Percentiles rank a stretch among this genome's conserved stretches.
phyloP scores from a whole-genome alignment of 1,284 basidiomycete genomes.

The Puccinia triticina region DNA sequence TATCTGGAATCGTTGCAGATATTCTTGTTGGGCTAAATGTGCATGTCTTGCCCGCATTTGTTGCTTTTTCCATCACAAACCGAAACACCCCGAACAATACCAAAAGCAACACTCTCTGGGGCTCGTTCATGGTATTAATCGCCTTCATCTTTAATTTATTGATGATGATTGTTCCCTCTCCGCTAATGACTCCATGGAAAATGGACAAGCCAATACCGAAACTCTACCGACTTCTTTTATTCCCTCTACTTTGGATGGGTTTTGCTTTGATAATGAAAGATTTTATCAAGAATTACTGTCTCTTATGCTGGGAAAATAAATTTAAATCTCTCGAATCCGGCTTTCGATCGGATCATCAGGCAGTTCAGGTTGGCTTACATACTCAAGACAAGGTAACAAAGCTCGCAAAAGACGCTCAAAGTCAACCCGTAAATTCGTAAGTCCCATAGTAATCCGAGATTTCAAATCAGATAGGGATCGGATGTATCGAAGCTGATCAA shows the following conservation, averaged over 20 bases:
- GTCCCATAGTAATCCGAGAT: neutral
- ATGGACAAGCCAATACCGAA: conserved; percentile 3
- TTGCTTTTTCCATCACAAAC: neutral
- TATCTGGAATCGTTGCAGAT: conserved; percentile 32
- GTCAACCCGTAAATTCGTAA: neutral
- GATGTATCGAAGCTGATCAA: neutral
- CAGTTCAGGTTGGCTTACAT: neutral
- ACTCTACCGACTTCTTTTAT: conserved; percentile 29
- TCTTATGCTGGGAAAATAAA: conserved; percentile 23
- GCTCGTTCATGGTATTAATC: conserved; percentile 24
- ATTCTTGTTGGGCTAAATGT: conserved; percentile 34
- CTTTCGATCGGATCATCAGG: neutral
- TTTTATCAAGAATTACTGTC: conserved; percentile 18
- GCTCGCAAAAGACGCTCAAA: neutral
- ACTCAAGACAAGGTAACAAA: neutral
- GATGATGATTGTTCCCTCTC: conserved; percentile 37
- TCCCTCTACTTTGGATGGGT: conserved; percentile 26
- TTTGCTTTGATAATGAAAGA: conserved; percentile 11
- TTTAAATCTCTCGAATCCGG: neutral
- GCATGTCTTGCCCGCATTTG: conserved; percentile 36
- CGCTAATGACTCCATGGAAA: conserved; percentile 11
- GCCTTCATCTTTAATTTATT: conserved; percentile 25
- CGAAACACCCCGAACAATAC: neutral
- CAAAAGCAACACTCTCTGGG: conserved; percentile 28
- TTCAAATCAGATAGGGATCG: neutral